A percentile compares a stretch with the other conserved stretches of the same genome.
Conservation (phyloP, 2,329 filamentous ascomycete genomes). For the Moelleriella libera region DNA sequence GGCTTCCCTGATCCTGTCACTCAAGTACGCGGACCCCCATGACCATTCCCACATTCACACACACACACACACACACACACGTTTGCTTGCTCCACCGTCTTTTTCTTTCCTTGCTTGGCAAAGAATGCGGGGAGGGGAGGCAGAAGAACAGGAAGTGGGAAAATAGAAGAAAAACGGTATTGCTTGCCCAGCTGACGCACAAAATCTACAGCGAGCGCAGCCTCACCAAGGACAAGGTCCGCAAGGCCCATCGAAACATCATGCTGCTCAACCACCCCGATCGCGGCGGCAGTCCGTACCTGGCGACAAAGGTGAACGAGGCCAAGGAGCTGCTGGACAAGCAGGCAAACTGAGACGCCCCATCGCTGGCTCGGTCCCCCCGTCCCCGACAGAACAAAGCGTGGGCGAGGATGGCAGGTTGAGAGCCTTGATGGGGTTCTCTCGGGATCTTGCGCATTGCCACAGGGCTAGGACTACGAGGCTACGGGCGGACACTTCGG, state of each 20-base stretch:
- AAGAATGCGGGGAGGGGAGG: too few relatives aligned
- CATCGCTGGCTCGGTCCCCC: neutral
- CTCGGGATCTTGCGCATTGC: too few relatives aligned
- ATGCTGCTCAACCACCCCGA: slow-evolving; percentile 98
- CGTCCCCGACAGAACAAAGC: neutral
- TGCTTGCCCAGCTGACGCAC: too few relatives aligned
- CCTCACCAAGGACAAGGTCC: slow-evolving; percentile 82
- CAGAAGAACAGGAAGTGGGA: too few relatives aligned
- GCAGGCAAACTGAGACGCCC: slow-evolving; percentile 9
- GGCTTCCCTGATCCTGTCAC: slow-evolving; percentile 77
- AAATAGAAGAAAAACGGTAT: too few relatives aligned
- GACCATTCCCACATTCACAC: neutral
- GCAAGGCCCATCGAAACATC: slow-evolving; percentile 86
- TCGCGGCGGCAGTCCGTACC: slow-evolving; percentile 87
- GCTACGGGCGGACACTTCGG: too few relatives aligned
- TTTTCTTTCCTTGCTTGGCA: too few relatives aligned
- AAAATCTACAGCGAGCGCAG: slow-evolving; percentile 55
- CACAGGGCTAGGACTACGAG: too few relatives aligned
- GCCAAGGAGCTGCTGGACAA: slow-evolving; percentile 95
- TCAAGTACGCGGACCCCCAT: slow-evolving; percentile 47
- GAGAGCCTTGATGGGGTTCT: too few relatives aligned
- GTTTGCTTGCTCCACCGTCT: too few relatives aligned
- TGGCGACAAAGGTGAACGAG: slow-evolving; percentile 97
- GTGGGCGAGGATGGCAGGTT: too few relatives aligned
- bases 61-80: too few relatives aligned